phyloP scores from a whole-genome alignment of 345 rosid genomes.

The Odontarrhena argentea region DNA sequence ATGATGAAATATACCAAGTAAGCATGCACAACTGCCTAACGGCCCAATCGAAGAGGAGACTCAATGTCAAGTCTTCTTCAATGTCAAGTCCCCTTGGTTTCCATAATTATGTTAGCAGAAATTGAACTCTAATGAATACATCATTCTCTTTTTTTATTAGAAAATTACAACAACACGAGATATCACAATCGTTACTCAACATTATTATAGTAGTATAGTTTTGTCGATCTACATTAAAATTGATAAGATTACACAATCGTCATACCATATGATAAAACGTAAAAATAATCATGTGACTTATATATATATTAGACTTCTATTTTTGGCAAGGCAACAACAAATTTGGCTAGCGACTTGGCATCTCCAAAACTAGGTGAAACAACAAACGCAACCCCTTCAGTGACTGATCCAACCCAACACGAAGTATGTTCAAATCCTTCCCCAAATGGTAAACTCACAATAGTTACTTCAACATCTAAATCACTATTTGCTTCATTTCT shows the following conservation, averaged over 20 bases:
- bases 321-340: conserved; percentile 33
- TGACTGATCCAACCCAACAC: conserved; percentile 53
- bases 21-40: too few relatives aligned
- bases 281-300: conserved; percentile 3
- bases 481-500: conserved; percentile 28
- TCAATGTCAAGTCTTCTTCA: too few relatives aligned
- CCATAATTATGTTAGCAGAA: too few relatives aligned
- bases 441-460: conserved; percentile 41
- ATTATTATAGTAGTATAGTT: neutral
- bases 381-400: conserved; percentile 49
- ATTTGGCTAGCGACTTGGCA: conserved; percentile 29
- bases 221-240: neutral
- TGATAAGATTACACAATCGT: neutral
- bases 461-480: conserved; percentile 30
- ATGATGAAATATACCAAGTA: too few relatives aligned
- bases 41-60: too few relatives aligned
- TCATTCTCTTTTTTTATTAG: too few relatives aligned
- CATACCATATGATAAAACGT: neutral
- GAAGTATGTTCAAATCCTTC: conserved; percentile 45
- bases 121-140: too few relatives aligned
- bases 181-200: conserved; percentile 13
- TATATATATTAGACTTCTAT: neutral
- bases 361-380: conserved; percentile 38
- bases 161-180: neutral
- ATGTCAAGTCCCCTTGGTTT: too few relatives aligned